Evolutionary conservation across 2,329 filamentous ascomycete species (phyloP).

Genomic region (Coleophoma eucalyptorum): DNA sequence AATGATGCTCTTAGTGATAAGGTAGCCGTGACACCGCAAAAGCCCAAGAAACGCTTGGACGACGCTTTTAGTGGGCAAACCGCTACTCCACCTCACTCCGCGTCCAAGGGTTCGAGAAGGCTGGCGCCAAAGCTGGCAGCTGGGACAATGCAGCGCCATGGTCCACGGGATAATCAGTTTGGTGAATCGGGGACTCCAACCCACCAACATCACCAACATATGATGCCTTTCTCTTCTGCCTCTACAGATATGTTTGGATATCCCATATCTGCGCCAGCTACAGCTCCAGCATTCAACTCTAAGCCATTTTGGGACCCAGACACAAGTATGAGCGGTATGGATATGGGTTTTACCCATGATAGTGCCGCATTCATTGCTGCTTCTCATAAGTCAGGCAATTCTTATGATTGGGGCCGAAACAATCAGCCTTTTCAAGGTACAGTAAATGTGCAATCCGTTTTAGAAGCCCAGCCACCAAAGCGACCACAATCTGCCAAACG

Average conservation of each 20-base stretch:
- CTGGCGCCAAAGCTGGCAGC: conserved; percentile 38
- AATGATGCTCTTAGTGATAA: conserved; percentile 15
- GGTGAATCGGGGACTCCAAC: conserved; percentile 19
- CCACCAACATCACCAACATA: conserved; percentile 34
- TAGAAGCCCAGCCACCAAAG: conserved; percentile 27
- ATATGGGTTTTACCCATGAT: conserved; percentile 51
- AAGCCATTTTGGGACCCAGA: conserved; percentile 54
- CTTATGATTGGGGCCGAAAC: conserved; percentile 54
- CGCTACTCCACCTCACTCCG: conserved; percentile 56
- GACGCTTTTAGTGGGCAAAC: conserved; percentile 39
- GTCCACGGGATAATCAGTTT: conserved; percentile 21
- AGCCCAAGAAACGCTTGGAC: conserved; percentile 28
- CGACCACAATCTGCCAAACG: conserved; percentile 32
- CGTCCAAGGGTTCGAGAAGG: conserved; percentile 50
- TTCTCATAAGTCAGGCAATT: conserved; percentile 43
- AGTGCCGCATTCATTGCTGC: conserved; percentile 22
- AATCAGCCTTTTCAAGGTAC: conserved; percentile 52
- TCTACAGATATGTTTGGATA: conserved; percentile 56
- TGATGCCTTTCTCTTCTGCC: conserved; percentile 42
- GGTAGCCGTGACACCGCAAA: conserved; percentile 34
- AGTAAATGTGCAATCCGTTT: conserved; percentile 13
- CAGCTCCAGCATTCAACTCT: conserved; percentile 40
- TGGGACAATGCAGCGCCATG: conserved; percentile 24
- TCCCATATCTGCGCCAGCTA: conserved; percentile 54
- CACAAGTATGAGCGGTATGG: conserved; percentile 49